Evolutionary conservation across 306 rosid species (phyloP).

Genomic region (Rosa persica): DNA sequence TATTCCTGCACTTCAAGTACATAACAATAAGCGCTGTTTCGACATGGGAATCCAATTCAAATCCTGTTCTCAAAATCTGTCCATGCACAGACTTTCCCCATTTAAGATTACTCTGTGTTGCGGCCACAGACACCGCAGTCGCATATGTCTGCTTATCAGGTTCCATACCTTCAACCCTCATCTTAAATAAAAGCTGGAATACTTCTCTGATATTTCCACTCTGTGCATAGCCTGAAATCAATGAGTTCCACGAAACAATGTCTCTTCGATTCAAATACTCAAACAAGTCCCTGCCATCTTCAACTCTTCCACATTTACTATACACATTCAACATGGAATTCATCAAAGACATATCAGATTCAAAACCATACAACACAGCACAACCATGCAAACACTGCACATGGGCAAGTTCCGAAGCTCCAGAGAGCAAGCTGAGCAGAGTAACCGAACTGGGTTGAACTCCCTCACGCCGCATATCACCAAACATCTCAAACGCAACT

Average conservation of each 20-base stretch:
- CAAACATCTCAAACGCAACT: slow-evolving; percentile 44
- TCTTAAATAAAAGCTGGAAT: slow-evolving; percentile 38
- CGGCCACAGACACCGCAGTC: slow-evolving; percentile 45
- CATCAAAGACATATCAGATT: slow-evolving; percentile 43
- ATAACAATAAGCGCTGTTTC: slow-evolving; percentile 58
- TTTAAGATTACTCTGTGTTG: slow-evolving; percentile 43
- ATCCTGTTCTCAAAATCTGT: slow-evolving; percentile 55
- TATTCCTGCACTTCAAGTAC: slow-evolving; percentile 55
- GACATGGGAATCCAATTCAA: slow-evolving; percentile 49
- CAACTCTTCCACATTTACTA: slow-evolving; percentile 57
- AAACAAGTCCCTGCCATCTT: slow-evolving; percentile 57
- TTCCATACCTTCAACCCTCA: slow-evolving; percentile 43
- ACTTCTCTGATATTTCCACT: slow-evolving; percentile 45
- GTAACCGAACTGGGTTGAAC: slow-evolving; percentile 60
- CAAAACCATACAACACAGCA: slow-evolving; percentile 56
- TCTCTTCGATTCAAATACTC: slow-evolving; percentile 53
- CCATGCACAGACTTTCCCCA: slow-evolving; percentile 66
- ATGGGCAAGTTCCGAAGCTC: slow-evolving; percentile 41
- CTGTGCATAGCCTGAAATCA: slow-evolving; percentile 53
- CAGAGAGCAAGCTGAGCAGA: slow-evolving; percentile 51
- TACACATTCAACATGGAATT: slow-evolving; percentile 60
- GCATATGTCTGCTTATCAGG: slow-evolving; percentile 59
- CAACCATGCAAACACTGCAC: slow-evolving; percentile 67
- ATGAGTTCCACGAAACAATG: slow-evolving; percentile 65
- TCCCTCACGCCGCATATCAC: slow-evolving; percentile 49